Conservation (phyloP, 768 basidiomycete species). For the Pleurotus citrinopileatus region DNA sequence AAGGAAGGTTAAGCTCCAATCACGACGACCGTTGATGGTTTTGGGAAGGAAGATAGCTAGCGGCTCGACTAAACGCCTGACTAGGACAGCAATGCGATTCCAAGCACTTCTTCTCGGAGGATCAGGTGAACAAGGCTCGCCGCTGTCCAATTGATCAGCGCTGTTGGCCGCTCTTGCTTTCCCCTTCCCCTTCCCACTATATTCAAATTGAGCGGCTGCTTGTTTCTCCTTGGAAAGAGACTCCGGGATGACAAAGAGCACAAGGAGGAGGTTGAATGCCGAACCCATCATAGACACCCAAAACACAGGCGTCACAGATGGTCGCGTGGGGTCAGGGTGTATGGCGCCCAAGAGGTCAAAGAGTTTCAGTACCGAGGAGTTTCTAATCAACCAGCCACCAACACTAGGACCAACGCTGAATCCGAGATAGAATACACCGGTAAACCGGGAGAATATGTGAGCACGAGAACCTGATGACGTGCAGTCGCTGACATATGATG, state of each 20-base stretch:
- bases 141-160: constrained; percentile 15
- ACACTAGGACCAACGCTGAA: constrained; percentile 75
- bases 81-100: constrained; percentile 7
- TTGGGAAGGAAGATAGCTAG: constrained; percentile 72
- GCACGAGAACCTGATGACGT: constrained; percentile 82
- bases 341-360: constrained; percentile 9
- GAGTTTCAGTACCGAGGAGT: constrained; percentile 27
- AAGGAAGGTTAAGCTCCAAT: constrained; percentile 81
- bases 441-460: constrained; percentile 68
- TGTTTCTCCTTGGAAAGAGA: constrained; percentile 45
- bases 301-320: constrained; percentile 44
- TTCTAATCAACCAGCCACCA: constrained; percentile 52
- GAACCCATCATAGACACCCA: constrained; percentile 43
- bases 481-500: constrained; percentile 83
- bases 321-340: constrained; percentile 10
- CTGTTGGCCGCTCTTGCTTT: constrained; percentile 23
- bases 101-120: background rate
- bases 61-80: constrained; percentile 48
- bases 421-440: constrained; percentile 76
- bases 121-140: background rate
- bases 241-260: constrained; percentile 70
- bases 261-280: constrained; percentile 55
- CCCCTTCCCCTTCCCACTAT: constrained; percentile 19
- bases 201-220: constrained; percentile 26
- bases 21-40: constrained; percentile 42